phyloP scores from a whole-genome alignment of 73 alveolate species.

The Effrenium voratum region DNA sequence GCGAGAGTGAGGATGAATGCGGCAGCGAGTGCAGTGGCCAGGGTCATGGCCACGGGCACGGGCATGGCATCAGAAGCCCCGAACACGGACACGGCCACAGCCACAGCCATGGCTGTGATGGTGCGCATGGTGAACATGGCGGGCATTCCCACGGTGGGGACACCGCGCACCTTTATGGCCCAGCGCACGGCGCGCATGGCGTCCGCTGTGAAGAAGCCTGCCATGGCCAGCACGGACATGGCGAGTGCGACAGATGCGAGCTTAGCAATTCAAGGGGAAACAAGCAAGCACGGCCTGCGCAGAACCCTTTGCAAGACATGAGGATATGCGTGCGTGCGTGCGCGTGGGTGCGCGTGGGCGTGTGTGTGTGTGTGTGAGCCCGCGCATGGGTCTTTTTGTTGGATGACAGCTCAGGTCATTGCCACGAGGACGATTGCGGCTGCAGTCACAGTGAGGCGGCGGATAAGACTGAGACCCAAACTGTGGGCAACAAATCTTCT shows the following conservation, averaged over 20 bases:
- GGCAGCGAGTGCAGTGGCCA: constrained; percentile 43
- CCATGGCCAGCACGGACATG: not conserved
- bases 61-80: not conserved
- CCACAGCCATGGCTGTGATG: not conserved
- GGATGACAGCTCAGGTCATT: too few relatives aligned
- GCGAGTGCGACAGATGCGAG: not conserved
- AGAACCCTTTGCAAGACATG: not conserved
- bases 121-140: not conserved
- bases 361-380: not conserved
- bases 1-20: constrained; percentile 24
- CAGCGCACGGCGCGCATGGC: not conserved
- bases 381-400: not conserved
- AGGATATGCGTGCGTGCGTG: not conserved
- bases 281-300: not conserved
- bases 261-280: not conserved
- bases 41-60: constrained; percentile 43
- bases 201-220: not conserved
- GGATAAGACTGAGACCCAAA: too few relatives aligned
- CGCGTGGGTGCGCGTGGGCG: not conserved
- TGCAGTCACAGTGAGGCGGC: too few relatives aligned
- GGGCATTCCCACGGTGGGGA: not conserved
- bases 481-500: too few relatives aligned
- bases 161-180: not conserved
- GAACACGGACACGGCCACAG: constrained; percentile 13
- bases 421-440: too few relatives aligned